phyloP scores from a whole-genome alignment of 768 basidiomycete species.

The Leucosporidium yakuticum region DNA sequence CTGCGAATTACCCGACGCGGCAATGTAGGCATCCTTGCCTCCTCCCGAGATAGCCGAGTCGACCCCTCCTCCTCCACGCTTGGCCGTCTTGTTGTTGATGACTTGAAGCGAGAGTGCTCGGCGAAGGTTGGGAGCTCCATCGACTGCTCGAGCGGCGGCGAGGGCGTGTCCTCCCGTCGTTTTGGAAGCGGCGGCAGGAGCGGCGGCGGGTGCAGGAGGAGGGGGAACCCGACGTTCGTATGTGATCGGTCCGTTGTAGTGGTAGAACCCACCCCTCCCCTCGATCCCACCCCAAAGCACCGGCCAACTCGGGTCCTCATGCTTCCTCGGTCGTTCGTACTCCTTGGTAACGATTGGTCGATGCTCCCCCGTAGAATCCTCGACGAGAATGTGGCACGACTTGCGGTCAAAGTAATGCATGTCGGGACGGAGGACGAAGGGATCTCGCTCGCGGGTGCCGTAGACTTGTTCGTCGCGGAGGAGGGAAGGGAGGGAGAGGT shows the following conservation, averaged over 20 bases:
- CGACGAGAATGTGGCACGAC: slow-evolving; percentile 78
- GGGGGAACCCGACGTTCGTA: slow-evolving; percentile 15
- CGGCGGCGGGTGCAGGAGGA: background rate
- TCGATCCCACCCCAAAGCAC: slow-evolving; percentile 53
- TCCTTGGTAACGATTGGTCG: slow-evolving; percentile 80
- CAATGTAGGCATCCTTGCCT: slow-evolving; percentile 54
- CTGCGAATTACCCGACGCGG: slow-evolving; percentile 94
- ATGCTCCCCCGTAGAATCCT: slow-evolving; percentile 75
- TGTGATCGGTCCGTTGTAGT: slow-evolving; percentile 23
- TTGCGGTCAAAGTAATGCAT: slow-evolving; percentile 75
- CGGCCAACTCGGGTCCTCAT: slow-evolving; percentile 66
- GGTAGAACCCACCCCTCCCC: slow-evolving; percentile 37
- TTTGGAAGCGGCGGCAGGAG: slow-evolving; percentile 1
- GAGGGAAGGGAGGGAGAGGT: slow-evolving; percentile 45
- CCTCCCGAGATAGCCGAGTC: background rate
- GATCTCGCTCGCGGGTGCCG: slow-evolving; percentile 87
- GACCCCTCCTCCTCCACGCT: background rate
- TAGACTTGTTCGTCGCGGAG: slow-evolving; percentile 73
- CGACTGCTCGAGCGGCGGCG: slow-evolving; percentile 23
- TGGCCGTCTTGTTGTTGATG: slow-evolving; percentile 27
- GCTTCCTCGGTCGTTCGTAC: slow-evolving; percentile 57
- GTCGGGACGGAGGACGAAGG: slow-evolving; percentile 77
- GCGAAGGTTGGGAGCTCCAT: slow-evolving; percentile 34
- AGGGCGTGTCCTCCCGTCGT: slow-evolving; percentile 2
- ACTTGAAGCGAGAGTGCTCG: slow-evolving; percentile 42